Evolutionary conservation across 1,284 basidiomycete genomes (phyloP).

Genomic region (Bjerkandera adusta): DNA sequence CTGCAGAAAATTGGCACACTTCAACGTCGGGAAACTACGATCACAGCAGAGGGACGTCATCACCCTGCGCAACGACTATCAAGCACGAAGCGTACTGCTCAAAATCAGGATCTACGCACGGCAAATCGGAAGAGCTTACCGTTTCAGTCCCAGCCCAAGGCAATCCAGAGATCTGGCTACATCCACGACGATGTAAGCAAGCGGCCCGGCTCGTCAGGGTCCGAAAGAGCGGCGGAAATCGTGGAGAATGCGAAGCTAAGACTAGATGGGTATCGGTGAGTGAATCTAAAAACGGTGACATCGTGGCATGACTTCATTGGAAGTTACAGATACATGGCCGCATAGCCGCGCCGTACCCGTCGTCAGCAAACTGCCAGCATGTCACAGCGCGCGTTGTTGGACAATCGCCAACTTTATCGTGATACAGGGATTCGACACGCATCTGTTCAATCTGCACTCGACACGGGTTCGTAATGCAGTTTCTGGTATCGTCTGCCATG

Average conservation of each 20-base stretch:
- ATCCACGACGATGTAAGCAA: slow-evolving; percentile 11
- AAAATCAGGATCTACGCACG: slow-evolving; percentile 24
- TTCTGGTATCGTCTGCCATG: slow-evolving; percentile 15
- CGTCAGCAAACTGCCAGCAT: not conserved
- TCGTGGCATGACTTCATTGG: slow-evolving; percentile 15
- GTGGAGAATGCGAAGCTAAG: slow-evolving; percentile 21
- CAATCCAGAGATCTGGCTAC: slow-evolving; percentile 15
- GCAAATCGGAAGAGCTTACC: slow-evolving; percentile 23
- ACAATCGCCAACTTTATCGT: slow-evolving; percentile 12
- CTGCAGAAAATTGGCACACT: slow-evolving; percentile 32
- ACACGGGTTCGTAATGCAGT: slow-evolving; percentile 10
- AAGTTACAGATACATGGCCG: slow-evolving; percentile 14
- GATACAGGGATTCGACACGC: slow-evolving; percentile 9
- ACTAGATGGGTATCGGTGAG: slow-evolving; percentile 32
- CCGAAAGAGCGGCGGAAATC: slow-evolving; percentile 17
- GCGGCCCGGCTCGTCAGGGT: slow-evolving; percentile 21
- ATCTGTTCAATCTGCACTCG: slow-evolving; percentile 15
- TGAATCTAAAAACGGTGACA: slow-evolving; percentile 4
- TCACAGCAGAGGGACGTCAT: slow-evolving; percentile 41
- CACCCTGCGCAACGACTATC: slow-evolving; percentile 21
- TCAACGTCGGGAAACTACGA: slow-evolving; percentile 45
- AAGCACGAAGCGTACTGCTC: slow-evolving; percentile 20
- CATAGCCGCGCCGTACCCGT: slow-evolving; percentile 5
- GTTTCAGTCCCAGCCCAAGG: slow-evolving; percentile 21
- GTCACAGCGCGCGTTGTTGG: slow-evolving; percentile 1